A percentile compares a stretch with the other conserved stretches of the same genome.
These are phyloP conservation scores for Fusarium sp. DNA, from an alignment of 2,329 filamentous ascomycete genomes.

Conservation along the genomic window DNA sequence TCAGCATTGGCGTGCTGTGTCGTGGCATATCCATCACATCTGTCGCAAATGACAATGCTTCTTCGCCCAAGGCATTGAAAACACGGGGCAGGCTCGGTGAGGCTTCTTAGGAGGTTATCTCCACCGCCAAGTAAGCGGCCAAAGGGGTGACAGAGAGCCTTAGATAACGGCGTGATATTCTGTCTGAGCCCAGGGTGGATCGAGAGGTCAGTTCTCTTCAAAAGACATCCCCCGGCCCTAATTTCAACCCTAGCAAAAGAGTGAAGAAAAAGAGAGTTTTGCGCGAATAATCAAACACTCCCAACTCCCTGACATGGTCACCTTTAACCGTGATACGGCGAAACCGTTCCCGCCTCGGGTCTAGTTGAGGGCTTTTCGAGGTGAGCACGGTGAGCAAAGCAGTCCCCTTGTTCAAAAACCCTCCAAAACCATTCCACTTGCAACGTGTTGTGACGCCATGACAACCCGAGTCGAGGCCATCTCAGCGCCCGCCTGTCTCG, in stretches of 20 bases:
- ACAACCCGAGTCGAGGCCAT: slow-evolving; percentile 16
- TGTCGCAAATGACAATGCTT: background rate
- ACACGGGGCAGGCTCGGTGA: background rate
- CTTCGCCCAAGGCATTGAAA: background rate
- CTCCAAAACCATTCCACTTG: slow-evolving; percentile 40
- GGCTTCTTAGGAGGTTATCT: background rate
- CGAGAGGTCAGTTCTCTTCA: background rate
- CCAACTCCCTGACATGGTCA: slow-evolving; percentile 1
- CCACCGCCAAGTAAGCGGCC: slow-evolving; percentile 3
- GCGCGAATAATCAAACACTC: slow-evolving; percentile 34
- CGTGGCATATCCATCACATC: background rate
- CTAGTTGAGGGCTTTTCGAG: slow-evolving; percentile 32
- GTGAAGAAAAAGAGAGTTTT: slow-evolving; percentile 17
- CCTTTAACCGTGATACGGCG: slow-evolving; percentile 22
- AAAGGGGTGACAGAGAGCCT: background rate
- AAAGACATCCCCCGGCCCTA: background rate
- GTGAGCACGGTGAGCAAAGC: slow-evolving; percentile 35
- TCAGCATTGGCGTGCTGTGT: background rate
- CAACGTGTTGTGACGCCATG: slow-evolving; percentile 36
- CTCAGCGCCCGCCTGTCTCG: slow-evolving; percentile 34
- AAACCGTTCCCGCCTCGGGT: slow-evolving; percentile 27
- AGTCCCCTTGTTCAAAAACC: slow-evolving; percentile 1
- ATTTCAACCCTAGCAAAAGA: slow-evolving; percentile 1
- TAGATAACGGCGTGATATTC: background rate
- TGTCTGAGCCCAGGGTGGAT: background rate